Evolutionary conservation across 768 basidiomycete genomes (phyloP).

Genomic region (Russula compacta): DNA sequence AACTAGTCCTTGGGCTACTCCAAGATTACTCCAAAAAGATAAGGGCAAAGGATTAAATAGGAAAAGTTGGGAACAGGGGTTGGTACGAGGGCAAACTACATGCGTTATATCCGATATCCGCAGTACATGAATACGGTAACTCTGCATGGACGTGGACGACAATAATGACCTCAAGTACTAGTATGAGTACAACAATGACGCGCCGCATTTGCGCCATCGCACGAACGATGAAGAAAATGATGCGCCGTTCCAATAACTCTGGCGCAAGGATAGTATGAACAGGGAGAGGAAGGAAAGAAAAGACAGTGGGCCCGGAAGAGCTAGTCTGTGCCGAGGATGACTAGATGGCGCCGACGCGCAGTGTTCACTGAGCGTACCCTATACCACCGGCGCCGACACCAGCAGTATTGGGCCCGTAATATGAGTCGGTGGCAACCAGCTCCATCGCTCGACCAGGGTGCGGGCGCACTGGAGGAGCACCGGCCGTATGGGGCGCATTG

Average conservation of each 20-base stretch:
- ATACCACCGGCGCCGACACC: neutral
- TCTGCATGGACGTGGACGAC: neutral
- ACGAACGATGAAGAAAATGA: neutral
- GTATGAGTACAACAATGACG: conserved; percentile 4
- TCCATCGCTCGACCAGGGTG: neutral
- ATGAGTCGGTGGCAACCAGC: conserved; percentile 6
- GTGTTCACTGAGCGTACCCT: conserved; percentile 1
- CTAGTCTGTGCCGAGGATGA: no score
- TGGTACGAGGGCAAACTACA: conserved; percentile 1
- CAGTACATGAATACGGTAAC: neutral
- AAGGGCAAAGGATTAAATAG: neutral
- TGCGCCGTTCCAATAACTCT: neutral
- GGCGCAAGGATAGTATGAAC: neutral
- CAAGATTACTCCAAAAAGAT: neutral
- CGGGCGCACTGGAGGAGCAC: neutral
- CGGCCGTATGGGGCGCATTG: neutral
- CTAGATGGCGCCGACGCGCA: neutral
- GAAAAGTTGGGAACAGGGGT: neutral
- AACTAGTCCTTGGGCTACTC: neutral
- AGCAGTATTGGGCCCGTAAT: conserved; percentile 8
- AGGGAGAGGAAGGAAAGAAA: neutral
- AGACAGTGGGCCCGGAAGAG: neutral
- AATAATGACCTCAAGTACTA: neutral
- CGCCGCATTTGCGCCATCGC: neutral
- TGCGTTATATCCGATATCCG: neutral